Evolutionary conservation across 805 yeast species (phyloP).

Genomic region (Cyberlindnera lachancei): DNA sequence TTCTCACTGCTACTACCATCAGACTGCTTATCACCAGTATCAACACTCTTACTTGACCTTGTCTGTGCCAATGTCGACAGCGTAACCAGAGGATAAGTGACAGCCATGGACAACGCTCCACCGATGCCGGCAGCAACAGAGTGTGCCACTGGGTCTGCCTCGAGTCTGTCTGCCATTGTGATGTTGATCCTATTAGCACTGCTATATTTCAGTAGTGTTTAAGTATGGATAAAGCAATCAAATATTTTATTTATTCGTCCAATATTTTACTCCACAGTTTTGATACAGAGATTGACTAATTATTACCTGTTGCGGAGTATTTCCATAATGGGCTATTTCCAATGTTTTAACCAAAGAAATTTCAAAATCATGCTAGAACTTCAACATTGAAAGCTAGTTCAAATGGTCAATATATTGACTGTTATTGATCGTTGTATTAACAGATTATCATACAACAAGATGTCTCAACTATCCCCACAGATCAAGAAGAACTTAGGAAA

Average conservation of each 20-base stretch:
- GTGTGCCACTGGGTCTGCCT: conserved; percentile 45
- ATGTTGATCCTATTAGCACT: neutral
- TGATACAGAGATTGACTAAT: too few species aligned
- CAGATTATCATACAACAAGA: neutral
- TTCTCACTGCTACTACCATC: conserved; percentile 8
- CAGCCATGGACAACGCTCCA: conserved; percentile 79
- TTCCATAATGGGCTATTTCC: too few species aligned
- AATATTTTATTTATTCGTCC: too few species aligned
- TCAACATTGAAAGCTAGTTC: too few species aligned
- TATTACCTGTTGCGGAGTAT: too few species aligned
- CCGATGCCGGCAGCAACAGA: conserved; percentile 95
- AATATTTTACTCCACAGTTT: too few species aligned
- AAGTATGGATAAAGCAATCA: too few species aligned
- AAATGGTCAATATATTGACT: too few species aligned
- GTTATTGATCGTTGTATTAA: neutral
- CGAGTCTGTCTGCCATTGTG: conserved; percentile 19
- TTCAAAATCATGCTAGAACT: too few species aligned
- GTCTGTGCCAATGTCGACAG: conserved; percentile 86
- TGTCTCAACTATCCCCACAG: conserved; percentile 11
- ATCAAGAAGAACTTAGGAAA: conserved; percentile 17
- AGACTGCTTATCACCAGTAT: conserved; percentile 7
- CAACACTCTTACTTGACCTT: conserved; percentile 26
- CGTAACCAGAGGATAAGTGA: conserved; percentile 86
- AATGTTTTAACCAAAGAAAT: too few species aligned
- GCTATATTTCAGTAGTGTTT: neutral